Percentiles rank a stretch among this genome's conserved stretches.
Evolutionary conservation across 1,284 basidiomycete species (phyloP).

Genomic region (Neonothopanus nambi): DNA sequence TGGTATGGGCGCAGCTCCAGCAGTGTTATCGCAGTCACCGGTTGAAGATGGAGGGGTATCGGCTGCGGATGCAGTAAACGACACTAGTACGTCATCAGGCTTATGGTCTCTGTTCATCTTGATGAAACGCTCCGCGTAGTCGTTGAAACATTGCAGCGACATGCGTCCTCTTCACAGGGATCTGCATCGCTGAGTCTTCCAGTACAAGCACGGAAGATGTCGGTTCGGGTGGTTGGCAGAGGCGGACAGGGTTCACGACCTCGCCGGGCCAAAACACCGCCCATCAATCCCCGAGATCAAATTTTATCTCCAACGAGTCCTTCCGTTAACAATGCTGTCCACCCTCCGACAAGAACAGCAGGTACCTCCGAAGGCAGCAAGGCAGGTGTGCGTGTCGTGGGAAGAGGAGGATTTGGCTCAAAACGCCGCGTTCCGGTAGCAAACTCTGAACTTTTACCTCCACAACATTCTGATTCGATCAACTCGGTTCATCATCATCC

Average conservation of each 20-base stretch:
- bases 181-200: too few species aligned
- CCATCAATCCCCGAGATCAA: neutral
- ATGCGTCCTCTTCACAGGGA: too few species aligned
- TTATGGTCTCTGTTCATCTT: too few species aligned
- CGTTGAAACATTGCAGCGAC: too few species aligned
- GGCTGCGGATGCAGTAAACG: too few species aligned
- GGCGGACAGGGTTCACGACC: slow-evolving; percentile 12
- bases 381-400: slow-evolving; percentile 8
- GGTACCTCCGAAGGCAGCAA: neutral
- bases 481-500: neutral
- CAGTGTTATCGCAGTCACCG: too few species aligned
- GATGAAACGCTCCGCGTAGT: too few species aligned
- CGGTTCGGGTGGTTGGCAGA: slow-evolving; percentile 13
- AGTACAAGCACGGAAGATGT: neutral
- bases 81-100: too few species aligned
- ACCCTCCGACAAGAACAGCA: neutral
- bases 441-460: neutral
- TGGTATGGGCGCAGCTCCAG: too few species aligned
- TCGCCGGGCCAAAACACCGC: slow-evolving; percentile 1
- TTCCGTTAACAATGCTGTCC: neutral
- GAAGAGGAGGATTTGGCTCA: slow-evolving; percentile 12
- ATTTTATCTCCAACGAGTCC: neutral
- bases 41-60: too few species aligned
- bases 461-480: neutral
- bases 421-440: slow-evolving; percentile 2